Percentiles rank a stretch among this genome's conserved stretches.
Evolutionary conservation across 345 rosid species (phyloP).

Genomic region (Eucalyptus cladocalyx): DNA sequence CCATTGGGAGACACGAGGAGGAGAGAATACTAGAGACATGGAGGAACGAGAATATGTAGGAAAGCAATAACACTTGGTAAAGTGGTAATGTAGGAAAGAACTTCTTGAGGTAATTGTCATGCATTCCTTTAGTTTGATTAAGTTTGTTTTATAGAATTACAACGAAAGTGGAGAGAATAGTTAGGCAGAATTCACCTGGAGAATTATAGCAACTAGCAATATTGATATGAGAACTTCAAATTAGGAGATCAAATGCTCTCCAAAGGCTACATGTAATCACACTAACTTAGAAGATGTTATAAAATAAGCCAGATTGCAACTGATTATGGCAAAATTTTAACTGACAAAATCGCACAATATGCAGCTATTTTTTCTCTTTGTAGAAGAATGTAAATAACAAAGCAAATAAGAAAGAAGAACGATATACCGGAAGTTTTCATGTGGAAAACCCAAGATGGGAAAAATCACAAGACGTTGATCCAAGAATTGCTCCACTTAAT

Average conservation of each 20-base stretch:
- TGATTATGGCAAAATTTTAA: no score
- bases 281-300: not conserved
- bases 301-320: not conserved
- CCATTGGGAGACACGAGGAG: not conserved
- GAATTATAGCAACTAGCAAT: not conserved
- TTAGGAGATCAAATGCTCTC: not conserved
- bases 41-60: not conserved
- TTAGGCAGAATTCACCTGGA: not conserved
- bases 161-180: not conserved
- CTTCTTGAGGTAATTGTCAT: not conserved
- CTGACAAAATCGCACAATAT: no score
- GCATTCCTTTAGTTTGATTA: not conserved
- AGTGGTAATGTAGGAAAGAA: not conserved
- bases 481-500: not conserved
- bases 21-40: not conserved
- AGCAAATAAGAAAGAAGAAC: not conserved
- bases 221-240: not conserved
- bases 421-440: not conserved
- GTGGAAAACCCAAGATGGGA: not conserved
- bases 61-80: not conserved
- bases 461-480: not conserved
- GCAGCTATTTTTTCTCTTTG: not conserved
- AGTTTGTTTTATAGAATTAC: not conserved
- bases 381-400: not conserved
- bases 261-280: not conserved